phyloP scores from a whole-genome alignment of 805 yeast species.

The Ogataea haglerorum region DNA sequence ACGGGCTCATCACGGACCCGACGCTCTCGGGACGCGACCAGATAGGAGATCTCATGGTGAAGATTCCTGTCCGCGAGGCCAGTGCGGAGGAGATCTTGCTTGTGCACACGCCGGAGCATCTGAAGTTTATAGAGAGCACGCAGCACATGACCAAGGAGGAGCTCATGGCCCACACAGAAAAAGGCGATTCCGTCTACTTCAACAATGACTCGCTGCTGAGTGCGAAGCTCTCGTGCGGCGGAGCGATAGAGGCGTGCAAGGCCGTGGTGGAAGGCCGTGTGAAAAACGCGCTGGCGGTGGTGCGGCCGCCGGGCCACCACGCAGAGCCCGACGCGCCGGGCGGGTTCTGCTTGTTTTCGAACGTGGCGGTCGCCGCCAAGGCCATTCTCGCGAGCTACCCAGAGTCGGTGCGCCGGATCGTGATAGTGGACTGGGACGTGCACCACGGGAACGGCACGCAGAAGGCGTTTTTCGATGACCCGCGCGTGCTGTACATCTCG shows the following conservation, averaged over 20 bases:
- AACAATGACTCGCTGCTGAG: constrained; percentile 85
- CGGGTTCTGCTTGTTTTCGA: constrained; percentile 93
- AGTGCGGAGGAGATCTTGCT: constrained; percentile 76
- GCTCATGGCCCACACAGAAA: constrained; percentile 77
- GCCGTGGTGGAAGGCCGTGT: constrained; percentile 93
- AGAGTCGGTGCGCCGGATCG: constrained; percentile 78
- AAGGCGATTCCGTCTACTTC: constrained; percentile 92
- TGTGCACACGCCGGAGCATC: constrained; percentile 82
- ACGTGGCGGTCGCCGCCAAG: constrained; percentile 96
- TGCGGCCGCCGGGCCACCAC: constrained; percentile 99
- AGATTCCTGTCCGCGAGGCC: constrained; percentile 90
- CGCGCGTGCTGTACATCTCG: constrained; percentile 86
- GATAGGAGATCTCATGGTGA: constrained; percentile 82
- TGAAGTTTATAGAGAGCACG: constrained; percentile 71
- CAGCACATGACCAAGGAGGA: constrained; percentile 73
- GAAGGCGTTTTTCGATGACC: constrained; percentile 83
- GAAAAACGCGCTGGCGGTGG: constrained; percentile 89
- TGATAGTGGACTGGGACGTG: constrained; percentile 95
- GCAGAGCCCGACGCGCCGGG: constrained; percentile 98
- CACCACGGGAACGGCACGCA: constrained; percentile 99
- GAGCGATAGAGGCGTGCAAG: constrained; percentile 92
- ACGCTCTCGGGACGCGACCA: constrained; percentile 66
- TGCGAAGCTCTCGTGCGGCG: constrained; percentile 93
- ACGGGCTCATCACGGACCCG: constrained; percentile 82
- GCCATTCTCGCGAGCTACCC: constrained; percentile 79